Conservation (phyloP, 345 rosid genomes). For the Eucalyptus guilfoylei region DNA sequence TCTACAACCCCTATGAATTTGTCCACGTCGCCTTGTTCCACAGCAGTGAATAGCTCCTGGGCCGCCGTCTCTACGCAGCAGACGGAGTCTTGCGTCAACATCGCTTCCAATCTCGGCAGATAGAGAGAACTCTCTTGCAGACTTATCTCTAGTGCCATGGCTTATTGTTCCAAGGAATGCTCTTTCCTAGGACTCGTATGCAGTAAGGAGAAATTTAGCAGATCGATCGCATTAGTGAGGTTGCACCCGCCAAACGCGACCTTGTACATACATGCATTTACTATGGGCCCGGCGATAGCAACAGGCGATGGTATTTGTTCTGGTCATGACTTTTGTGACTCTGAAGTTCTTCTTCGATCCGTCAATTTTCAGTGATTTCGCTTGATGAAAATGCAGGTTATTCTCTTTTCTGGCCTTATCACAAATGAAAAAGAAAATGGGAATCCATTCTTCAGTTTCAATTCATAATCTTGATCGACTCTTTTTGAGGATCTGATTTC, state of each 20-base stretch:
- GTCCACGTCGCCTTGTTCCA: rapidly evolving
- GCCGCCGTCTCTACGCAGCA: rapidly evolving
- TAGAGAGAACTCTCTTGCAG: rapidly evolving
- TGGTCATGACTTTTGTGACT: background rate
- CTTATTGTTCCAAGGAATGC: background rate
- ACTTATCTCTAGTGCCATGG: background rate
- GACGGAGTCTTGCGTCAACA: background rate
- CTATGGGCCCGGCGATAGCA: background rate
- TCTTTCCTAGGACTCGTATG: background rate
- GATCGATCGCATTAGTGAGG: background rate
- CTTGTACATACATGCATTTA: background rate
- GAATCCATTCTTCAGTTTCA: background rate
- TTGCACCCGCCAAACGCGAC: rapidly evolving
- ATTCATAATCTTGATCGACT: background rate
- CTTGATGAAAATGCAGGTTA: background rate
- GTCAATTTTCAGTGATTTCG: background rate
- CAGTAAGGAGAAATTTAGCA: rapidly evolving
- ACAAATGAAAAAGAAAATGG: background rate
- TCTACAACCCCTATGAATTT: rapidly evolving
- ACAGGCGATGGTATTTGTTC: background rate
- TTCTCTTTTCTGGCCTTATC: background rate
- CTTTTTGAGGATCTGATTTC: background rate
- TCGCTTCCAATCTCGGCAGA: background rate
- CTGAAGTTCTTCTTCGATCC: background rate
- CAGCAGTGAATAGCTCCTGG: background rate